Percentiles rank a stretch among this genome's conserved stretches.
Evolutionary conservation across 768 basidiomycete species (phyloP).

Genomic region (Galerina sulciceps): DNA sequence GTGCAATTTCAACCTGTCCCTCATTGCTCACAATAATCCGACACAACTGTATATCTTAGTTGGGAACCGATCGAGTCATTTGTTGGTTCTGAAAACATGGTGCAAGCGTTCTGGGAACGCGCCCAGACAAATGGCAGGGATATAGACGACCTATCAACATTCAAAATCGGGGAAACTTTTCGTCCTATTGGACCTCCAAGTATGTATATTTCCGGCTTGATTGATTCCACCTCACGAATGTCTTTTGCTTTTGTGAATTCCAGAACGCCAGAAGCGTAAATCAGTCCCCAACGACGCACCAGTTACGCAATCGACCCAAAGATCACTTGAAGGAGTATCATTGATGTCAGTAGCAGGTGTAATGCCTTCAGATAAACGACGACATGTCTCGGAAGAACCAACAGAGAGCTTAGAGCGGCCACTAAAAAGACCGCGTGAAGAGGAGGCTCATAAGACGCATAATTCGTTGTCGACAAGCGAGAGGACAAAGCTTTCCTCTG

Average conservation of each 20-base stretch:
- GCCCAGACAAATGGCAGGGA: slow-evolving; percentile 54
- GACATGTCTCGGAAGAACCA: background rate
- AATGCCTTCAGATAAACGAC: slow-evolving; percentile 1
- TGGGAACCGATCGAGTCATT: slow-evolving; percentile 76
- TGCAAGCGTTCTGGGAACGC: slow-evolving; percentile 56
- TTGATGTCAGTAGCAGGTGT: background rate
- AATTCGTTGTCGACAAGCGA: background rate
- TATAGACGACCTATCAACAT: slow-evolving; percentile 47
- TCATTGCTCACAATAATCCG: background rate
- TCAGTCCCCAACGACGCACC: slow-evolving; percentile 4
- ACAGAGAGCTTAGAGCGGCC: slow-evolving; percentile 1
- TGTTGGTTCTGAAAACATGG: slow-evolving; percentile 55
- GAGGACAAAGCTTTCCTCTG: background rate
- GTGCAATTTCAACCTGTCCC: slow-evolving; percentile 23
- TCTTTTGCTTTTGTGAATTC: background rate
- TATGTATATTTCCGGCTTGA: slow-evolving; percentile 28
- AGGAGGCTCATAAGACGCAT: background rate
- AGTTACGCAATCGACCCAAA: background rate
- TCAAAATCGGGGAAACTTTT: slow-evolving; percentile 59
- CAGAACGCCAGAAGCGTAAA: slow-evolving; percentile 23
- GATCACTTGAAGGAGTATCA: background rate
- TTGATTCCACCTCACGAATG: background rate
- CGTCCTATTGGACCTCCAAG: slow-evolving; percentile 63
- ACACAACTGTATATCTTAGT: slow-evolving; percentile 33
- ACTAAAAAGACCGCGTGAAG: slow-evolving; percentile 7